These are phyloP conservation scores for Bipolaris victoriae DNA, from an alignment of 2,329 filamentous ascomycete genomes.

Conservation along the genomic window DNA sequence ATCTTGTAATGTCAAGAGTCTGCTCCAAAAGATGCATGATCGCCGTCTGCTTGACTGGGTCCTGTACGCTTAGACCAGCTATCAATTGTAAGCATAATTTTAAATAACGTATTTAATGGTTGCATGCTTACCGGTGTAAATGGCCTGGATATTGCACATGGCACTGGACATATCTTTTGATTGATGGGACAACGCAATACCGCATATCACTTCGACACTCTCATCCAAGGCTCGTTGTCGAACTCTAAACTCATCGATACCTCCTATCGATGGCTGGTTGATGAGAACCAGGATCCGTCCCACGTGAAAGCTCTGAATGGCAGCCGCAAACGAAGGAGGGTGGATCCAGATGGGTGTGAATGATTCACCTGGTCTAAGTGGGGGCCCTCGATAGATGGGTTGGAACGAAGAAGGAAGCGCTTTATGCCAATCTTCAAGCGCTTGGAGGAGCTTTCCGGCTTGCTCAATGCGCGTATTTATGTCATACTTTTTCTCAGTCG, in stretches of 20 bases:
- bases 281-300: slow-evolving; percentile 61
- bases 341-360: slow-evolving; percentile 41
- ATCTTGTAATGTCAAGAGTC: slow-evolving; percentile 38
- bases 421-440: slow-evolving; percentile 59
- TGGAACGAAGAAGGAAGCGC: slow-evolving; percentile 55
- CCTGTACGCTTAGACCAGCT: slow-evolving; percentile 44
- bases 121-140: slow-evolving; percentile 38
- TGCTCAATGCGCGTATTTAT: slow-evolving; percentile 54
- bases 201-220: slow-evolving; percentile 57
- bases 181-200: slow-evolving; percentile 55
- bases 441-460: slow-evolving; percentile 55
- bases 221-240: slow-evolving; percentile 55
- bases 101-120: neutral
- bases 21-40: slow-evolving; percentile 37
- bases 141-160: slow-evolving; percentile 36
- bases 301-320: slow-evolving; percentile 60
- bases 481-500: slow-evolving; percentile 56
- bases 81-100: slow-evolving; percentile 7
- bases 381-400: slow-evolving; percentile 46
- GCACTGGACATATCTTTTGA: slow-evolving; percentile 35
- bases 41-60: slow-evolving; percentile 32
- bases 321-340: slow-evolving; percentile 47
- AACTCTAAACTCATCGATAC: slow-evolving; percentile 56
- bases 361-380: slow-evolving; percentile 16
- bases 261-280: slow-evolving; percentile 59